Evolutionary conservation across 495 filamentous ascomycete genomes (phyloP), one percentile per base, ranked within the genome.

Genomic region (Copromyces sp.): DNA sequence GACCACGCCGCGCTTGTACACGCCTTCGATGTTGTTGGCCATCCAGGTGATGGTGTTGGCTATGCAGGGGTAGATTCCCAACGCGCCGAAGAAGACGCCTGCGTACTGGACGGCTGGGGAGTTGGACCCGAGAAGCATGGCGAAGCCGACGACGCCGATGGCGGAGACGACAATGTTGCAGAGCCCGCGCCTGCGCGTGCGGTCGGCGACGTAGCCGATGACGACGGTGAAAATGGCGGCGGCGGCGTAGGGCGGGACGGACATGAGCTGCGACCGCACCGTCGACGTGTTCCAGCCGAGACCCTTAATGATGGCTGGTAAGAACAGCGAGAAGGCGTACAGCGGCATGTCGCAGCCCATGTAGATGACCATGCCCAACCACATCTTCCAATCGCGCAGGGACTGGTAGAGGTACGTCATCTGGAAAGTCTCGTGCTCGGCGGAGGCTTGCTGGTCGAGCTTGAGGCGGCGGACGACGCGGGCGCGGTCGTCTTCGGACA

Each of bases 41-140:
- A 90, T 81, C 95, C 95, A 98, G 35, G 89, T 89, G 73, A 98
- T 93, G 0, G 94, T 96, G 78, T 97, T 97, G n/a, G 95, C 81
- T 74, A 97, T 93, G 80, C 88, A 91, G 0, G 95, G 95, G 77
- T 97, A 98, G 75, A 98, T 97, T 0, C 95, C 95, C 70, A 94
- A 81, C 0, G 95, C 95, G 8, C 90, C 93, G 1, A 98, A 84
- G 82, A 97, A 98, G 0, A 89, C 91, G 9, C 91, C 94, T 0
- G 90, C 91, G 78, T 98, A 98, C 71, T 91, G 89, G 6, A 92
- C 87, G 2, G 85, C 86, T 0, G 93, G 81, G 16, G 86, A 78
- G 32, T 87, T 79, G 4, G 84, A 86, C 17, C 82, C 88, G 9
- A 97, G 80, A 1, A 97, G 87, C 89, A 98, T 93, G 37, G 83